These are phyloP conservation scores for Penicillium sp. DNA, from an alignment of 2,329 filamentous ascomycete species.

Conservation along the genomic window DNA sequence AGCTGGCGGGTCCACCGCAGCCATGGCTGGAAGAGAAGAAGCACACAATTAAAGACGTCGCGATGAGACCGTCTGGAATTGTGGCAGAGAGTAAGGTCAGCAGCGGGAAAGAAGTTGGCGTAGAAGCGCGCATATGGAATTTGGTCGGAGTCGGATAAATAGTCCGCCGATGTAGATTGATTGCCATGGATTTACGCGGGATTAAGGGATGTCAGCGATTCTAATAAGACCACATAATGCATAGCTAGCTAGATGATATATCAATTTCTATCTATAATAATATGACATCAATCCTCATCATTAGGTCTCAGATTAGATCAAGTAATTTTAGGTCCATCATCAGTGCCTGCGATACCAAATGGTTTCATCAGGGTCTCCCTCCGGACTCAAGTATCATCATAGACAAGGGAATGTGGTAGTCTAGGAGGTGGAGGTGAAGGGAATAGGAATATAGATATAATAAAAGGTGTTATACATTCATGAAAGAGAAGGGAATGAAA, in stretches of 20 bases:
- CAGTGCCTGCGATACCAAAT: constrained; percentile 30
- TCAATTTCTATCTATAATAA: not conserved
- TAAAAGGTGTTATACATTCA: not conserved
- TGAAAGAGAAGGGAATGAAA: not conserved
- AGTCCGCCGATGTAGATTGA: constrained; percentile 13
- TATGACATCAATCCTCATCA: not conserved
- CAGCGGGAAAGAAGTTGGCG: not conserved
- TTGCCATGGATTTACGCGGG: not conserved
- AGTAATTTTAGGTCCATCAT: constrained; percentile 55
- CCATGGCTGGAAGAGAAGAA: constrained; percentile 30
- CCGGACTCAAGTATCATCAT: constrained; percentile 35
- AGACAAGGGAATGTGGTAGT: not conserved
- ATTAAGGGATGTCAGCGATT: not conserved
- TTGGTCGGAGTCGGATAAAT: constrained; percentile 17
- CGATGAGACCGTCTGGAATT: not conserved
- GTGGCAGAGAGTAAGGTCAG: not conserved
- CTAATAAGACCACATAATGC: not conserved
- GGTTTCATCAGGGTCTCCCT: constrained; percentile 30
- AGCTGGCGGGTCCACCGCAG: constrained; percentile 40
- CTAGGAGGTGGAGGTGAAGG: too few species aligned
- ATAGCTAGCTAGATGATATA: not conserved
- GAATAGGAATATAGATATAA: not conserved
- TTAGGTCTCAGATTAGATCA: constrained; percentile 61
- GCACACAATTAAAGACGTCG: not conserved
- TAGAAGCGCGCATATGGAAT: constrained; percentile 9